Percentiles rank a stretch among this genome's conserved stretches.
Conservation (phyloP, 148 eudicot species). For the Gaultheria prostrata region DNA sequence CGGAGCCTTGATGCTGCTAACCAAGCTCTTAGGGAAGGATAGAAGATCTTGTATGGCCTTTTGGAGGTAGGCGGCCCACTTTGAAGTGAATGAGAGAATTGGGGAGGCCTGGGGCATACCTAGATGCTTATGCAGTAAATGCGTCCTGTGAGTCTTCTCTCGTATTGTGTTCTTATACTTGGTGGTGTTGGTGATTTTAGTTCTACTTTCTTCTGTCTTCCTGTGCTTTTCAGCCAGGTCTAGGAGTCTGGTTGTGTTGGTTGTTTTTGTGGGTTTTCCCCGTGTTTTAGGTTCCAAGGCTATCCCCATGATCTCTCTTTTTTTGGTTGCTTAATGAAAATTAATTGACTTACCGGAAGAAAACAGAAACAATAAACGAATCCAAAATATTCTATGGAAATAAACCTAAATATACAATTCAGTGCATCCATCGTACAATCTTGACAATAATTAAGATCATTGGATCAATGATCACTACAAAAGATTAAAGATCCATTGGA, state of each 20-base stretch:
- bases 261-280: neutral
- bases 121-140: neutral
- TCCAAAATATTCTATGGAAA: neutral
- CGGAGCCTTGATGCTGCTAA: no score
- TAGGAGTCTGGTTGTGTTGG: neutral
- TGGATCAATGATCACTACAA: neutral
- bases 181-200: neutral
- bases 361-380: no score
- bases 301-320: neutral
- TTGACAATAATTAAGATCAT: neutral
- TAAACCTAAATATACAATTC: neutral
- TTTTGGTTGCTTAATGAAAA: neutral
- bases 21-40: no score
- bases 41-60: no score
- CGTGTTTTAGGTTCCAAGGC: neutral
- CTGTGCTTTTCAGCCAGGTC: neutral
- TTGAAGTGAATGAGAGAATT: no score
- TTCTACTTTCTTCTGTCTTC: neutral
- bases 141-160: neutral
- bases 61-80: no score
- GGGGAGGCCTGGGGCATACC: neutral
- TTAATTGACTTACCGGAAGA: neutral
- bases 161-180: neutral
- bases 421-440: no score
- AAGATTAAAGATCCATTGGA: neutral